Evolutionary conservation across 2,329 filamentous ascomycete species (phyloP).

Genomic region (Septoria linicola): DNA sequence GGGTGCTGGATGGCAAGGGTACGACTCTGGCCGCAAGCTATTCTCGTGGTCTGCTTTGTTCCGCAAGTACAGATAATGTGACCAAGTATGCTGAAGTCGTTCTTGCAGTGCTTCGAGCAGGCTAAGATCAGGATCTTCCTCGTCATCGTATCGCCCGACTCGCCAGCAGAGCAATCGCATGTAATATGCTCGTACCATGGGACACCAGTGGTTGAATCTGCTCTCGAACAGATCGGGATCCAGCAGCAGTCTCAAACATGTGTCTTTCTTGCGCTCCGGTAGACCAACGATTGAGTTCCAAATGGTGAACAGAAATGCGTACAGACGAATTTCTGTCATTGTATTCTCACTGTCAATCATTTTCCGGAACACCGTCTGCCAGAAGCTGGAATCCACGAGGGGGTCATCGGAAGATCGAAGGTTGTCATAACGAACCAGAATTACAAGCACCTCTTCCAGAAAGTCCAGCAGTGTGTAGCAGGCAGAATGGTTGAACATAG

Average conservation of each 20-base stretch:
- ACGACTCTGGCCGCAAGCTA: slow-evolving; percentile 65
- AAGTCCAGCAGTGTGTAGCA: slow-evolving; percentile 92
- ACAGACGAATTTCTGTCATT: slow-evolving; percentile 81
- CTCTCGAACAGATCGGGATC: slow-evolving; percentile 72
- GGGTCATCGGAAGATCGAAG: slow-evolving; percentile 42
- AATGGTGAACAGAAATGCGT: slow-evolving; percentile 75
- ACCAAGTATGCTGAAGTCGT: slow-evolving; percentile 71
- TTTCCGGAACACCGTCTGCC: slow-evolving; percentile 74
- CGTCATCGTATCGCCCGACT: slow-evolving; percentile 72
- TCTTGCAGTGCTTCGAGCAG: slow-evolving; percentile 68
- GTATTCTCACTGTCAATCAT: slow-evolving; percentile 84
- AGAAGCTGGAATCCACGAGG: slow-evolving; percentile 77
- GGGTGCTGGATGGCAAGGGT: slow-evolving; percentile 80
- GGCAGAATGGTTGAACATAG: slow-evolving; percentile 75
- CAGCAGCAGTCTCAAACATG: slow-evolving; percentile 75
- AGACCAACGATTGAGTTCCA: slow-evolving; percentile 73
- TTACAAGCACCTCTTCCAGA: slow-evolving; percentile 73
- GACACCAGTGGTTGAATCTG: slow-evolving; percentile 91
- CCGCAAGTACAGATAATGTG: slow-evolving; percentile 74
- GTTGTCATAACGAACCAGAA: slow-evolving; percentile 62
- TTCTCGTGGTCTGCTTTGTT: slow-evolving; percentile 61
- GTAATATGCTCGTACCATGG: slow-evolving; percentile 90
- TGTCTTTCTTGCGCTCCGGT: slow-evolving; percentile 62
- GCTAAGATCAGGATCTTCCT: slow-evolving; percentile 41
- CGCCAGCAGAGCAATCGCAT: slow-evolving; percentile 91